Base-by-base conservation (phyloP, 2,329 filamentous ascomycete genomes). In the Colletotrichum liaoningense region DNA sequence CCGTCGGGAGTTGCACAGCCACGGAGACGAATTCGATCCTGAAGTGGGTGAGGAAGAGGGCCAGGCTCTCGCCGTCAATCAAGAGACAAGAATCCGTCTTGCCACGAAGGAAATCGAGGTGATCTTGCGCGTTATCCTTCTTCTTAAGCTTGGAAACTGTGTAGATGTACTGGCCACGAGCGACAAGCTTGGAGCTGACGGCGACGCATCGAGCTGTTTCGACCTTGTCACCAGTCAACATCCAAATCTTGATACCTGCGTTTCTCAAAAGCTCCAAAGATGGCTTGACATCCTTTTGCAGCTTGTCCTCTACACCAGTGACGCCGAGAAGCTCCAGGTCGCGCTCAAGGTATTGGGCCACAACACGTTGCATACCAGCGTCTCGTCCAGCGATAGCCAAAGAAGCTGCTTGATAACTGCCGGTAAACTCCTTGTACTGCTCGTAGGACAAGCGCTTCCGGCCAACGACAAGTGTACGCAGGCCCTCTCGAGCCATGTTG, bases 221-320 rank as follows among this genome's bases (percentile, higher is more conserved):
- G 3, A 99, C 94, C 84, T 99, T 99, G 87, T 99, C 97, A 59
- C 97, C 97, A 0, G 97, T 99, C 81, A 99, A 87, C 97, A 99
- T 99, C 97, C 97, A 99, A 63, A 99, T 98, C 83, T 98, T 98
- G 84, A 99, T 97, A 30, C 97, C 97, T 0, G 97, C 97, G 79
- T 99, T 99, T 76, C 97, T 94, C 65, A 99, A 89, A 5, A 99
- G 90, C 82, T 99, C 97, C 6, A 99, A 88, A 0, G 95, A 98
- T 1, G 96, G 94, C 82, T 98, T 99, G 79, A 99, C 97, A 79
- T 98, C 95, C 75, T 92, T 93, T 81, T 99, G 97, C 14, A 99
- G 89, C 80, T 97, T 98, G 83, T 99, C 97, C 83, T 99, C 97
- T 0, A 99, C 97, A 75, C 97, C 97, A 1, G 97, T 99, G 14